Evolutionary conservation across 2,329 filamentous ascomycete species (phyloP), one percentile per base, ranked within the genome.

Genomic region (Ascochyta rabiei): DNA sequence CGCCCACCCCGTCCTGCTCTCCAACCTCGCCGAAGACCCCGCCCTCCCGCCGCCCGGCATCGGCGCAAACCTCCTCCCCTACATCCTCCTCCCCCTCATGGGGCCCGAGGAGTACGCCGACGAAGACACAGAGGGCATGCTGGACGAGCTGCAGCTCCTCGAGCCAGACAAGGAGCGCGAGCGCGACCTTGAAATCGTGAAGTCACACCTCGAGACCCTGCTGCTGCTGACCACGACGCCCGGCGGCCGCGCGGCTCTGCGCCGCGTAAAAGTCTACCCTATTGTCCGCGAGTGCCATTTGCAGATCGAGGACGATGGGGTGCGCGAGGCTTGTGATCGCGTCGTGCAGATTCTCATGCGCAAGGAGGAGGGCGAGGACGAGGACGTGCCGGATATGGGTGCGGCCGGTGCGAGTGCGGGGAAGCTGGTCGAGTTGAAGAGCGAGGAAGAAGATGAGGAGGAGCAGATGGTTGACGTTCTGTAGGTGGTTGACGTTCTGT

Each of bases 91-190:
- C 6, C 93, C 95, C 0, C 87, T 98, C 42, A 93, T 89, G 67
- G 93, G 93, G 0, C 87, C 84, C 30, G 95, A 98, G 73, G 90
- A 95, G 70, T 97, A 93, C 72, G 82, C 88, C 16, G 90, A 93
- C 31, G 91, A 97, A 40, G 95, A 99, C 63, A 89, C 85, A 53
- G 83, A 91, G 70, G 86, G 83, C 34, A 96, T 99, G 91, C 81
- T 96, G 10, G 87, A 92, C 0, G 95, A 98, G 72, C 80, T 96
- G 59, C 93, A 98, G 76, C 82, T 98, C 0, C 81, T 98, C 10
- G 89, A 92, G 0, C 89, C 92, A 0, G 92, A 97, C 70, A 98
- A 99, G 81, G 81, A 88, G 76, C 85, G 93, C 35, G 95, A 99
- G 61, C 75, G 82, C 3, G 91, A 97, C 67, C 75, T 78, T 15